phyloP scores from a whole-genome alignment of 1,284 basidiomycete genomes.

The Mycosarcoma maydis region DNA sequence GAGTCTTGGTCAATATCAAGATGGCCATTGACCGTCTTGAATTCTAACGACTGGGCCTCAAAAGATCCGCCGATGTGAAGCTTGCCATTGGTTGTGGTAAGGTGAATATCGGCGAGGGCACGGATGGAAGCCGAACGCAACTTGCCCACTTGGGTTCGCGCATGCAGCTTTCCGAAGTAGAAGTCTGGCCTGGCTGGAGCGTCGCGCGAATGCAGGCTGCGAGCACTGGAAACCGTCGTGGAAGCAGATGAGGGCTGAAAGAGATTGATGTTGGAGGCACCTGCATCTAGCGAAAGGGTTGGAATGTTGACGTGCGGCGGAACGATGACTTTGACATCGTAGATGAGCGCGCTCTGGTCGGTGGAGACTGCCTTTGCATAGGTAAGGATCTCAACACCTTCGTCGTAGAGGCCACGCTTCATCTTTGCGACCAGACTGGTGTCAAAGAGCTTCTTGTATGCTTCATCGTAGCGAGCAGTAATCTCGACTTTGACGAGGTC shows the following conservation, averaged over 20 bases:
- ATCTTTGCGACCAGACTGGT: conserved; percentile 52
- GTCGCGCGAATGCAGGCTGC: conserved; percentile 3
- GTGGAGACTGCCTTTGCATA: conserved; percentile 42
- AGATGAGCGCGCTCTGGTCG: conserved; percentile 45
- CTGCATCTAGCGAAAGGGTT: conserved; percentile 37
- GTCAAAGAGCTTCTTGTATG: conserved; percentile 45
- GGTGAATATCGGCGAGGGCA: conserved; percentile 43
- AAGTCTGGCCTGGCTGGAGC: conserved; percentile 17
- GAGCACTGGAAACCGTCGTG: neutral
- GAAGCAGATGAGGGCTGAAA: conserved; percentile 11
- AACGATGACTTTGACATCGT: conserved; percentile 51
- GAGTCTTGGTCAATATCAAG: conserved; percentile 32
- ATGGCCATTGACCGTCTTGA: conserved; percentile 40
- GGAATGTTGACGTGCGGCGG: conserved; percentile 46
- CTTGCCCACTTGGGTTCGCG: conserved; percentile 39
- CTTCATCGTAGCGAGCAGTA: conserved; percentile 50
- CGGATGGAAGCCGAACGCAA: conserved; percentile 35
- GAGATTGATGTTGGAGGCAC: conserved; percentile 44
- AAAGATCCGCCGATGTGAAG: conserved; percentile 39
- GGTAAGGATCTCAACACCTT: conserved; percentile 52
- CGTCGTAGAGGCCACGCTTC: conserved; percentile 48
- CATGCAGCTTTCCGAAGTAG: conserved; percentile 48
- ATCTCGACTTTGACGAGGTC: conserved; percentile 52
- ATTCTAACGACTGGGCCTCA: conserved; percentile 31
- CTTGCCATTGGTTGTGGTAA: conserved; percentile 43